Evolutionary conservation across 441 rosid genomes (phyloP), one percentile per base, ranked within the genome.

Genomic region (Adansonia grandidieri): DNA sequence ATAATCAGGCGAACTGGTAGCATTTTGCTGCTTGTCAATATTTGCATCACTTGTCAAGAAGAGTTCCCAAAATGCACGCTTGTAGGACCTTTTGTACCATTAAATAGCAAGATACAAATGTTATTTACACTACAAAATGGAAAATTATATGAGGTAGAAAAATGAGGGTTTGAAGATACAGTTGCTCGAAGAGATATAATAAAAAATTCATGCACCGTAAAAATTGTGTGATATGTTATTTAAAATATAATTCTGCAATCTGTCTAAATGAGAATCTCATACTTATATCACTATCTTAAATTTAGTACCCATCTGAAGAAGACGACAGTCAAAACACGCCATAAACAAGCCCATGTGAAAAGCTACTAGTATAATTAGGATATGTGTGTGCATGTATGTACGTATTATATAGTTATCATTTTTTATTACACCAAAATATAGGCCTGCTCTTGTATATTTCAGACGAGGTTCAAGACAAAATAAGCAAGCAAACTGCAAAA

Each of bases 41-140:
- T 87, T 87, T 68, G 84, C 85, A 77, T 88, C 88, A 73, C 78
- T 83, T 73, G 87, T 74, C 85, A 82, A 79, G 89, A 96, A 96
- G 85, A 94, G 86, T 78, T 94, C 98, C 17, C 75, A 80, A 80
- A 85, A 96, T 74, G 88, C 90, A 22, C 96, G 95, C 84, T 94
- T 92, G 82, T 94, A 96, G 84, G 84, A 88, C 88, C 98, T 96
- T 76, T 96, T 75, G 75, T 65, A 78, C 72, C 75, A 89, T 81
- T 32, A 68, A 84, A 77, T 63, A 72, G 77, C 32, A 77, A 76
- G 58, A 80, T 69, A 15, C 40, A 57, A 32, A 20, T 66, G 62
- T 71, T 71, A 71, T 24, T 51, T 32, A 71, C 44, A 56, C 3
- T 45, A 68, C n/a, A 68, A 58, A 77, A n/a, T 22, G 20, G 47